phyloP scores from a whole-genome alignment of 1,284 basidiomycete species.

The Melampsora larici-populina region DNA sequence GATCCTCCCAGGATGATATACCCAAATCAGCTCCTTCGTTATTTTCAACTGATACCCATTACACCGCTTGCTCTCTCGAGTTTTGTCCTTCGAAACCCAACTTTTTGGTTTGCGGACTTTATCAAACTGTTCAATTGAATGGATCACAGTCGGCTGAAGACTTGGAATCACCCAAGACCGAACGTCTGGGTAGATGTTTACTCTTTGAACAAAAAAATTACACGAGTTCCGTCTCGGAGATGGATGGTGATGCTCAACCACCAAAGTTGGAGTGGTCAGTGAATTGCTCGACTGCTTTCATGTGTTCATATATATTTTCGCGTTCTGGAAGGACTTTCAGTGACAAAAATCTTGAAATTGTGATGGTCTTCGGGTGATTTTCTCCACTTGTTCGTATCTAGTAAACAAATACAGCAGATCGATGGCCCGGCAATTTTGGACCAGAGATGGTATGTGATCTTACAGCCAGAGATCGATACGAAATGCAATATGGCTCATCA shows the following conservation, averaged over 20 bases:
- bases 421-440: conserved; percentile 80
- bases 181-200: conserved; percentile 13
- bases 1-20: not conserved
- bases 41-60: not conserved
- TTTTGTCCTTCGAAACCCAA: conserved; percentile 21
- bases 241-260: not conserved
- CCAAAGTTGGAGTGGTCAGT: not conserved
- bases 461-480: not conserved
- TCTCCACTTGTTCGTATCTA: conserved; percentile 50
- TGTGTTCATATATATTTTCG: too few relatives aligned
- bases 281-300: too few relatives aligned
- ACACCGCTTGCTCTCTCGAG: conserved; percentile 31
- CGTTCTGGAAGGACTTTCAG: not conserved
- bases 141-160: not conserved
- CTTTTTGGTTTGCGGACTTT: conserved; percentile 21
- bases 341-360: too few relatives aligned
- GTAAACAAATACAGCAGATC: conserved; percentile 66
- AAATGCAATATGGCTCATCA: not conserved
- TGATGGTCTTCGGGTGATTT: too few relatives aligned
- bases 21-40: not conserved
- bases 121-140: conserved; percentile 23
- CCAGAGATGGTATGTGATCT: conserved; percentile 72
- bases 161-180: conserved; percentile 5
- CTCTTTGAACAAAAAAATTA: conserved; percentile 1
- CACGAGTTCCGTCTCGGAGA: not conserved